These are phyloP conservation scores for Syncephalastrum monosporum DNA, from an alignment of 371 early-diverging fungal genomes.

Conservation along the genomic window DNA sequence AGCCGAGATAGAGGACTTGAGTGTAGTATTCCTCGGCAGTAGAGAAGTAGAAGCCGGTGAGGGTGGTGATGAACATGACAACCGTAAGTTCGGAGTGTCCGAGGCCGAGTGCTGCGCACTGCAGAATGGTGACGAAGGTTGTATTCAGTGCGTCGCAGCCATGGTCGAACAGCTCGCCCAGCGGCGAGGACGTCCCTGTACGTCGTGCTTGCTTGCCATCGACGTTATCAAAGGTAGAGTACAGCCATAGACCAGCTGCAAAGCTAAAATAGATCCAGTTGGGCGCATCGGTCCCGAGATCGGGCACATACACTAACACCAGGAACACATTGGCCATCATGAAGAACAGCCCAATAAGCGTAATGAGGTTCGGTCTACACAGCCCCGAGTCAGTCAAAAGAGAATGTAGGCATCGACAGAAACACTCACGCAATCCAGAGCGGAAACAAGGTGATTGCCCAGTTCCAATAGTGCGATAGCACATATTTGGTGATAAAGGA, in stretches of 20 bases:
- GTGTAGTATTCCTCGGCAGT: constrained; percentile 98
- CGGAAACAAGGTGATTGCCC: constrained; percentile 87
- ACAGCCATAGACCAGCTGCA: constrained; percentile 89
- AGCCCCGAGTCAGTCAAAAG: neutral
- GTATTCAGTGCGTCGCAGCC: constrained; percentile 95
- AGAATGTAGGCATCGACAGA: neutral
- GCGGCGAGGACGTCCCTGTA: constrained; percentile 88
- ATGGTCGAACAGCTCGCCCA: constrained; percentile 96
- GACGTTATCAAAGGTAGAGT: constrained; percentile 96
- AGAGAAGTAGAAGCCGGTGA: constrained; percentile 88
- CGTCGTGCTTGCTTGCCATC: constrained; percentile 99
- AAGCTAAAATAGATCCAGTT: constrained; percentile 88
- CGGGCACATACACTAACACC: constrained; percentile 72
- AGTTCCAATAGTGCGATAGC: constrained; percentile 88
- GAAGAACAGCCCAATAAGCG: constrained; percentile 92
- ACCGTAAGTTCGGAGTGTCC: constrained; percentile 73
- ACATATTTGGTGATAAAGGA: constrained; percentile 85
- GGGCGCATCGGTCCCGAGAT: constrained; percentile 71
- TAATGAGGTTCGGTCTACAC: constrained; percentile 94
- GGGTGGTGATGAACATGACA: constrained; percentile 63
- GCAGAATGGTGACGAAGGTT: constrained; percentile 80
- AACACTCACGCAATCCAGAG: constrained; percentile 87
- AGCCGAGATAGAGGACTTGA: constrained; percentile 87
- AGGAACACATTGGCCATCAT: constrained; percentile 80
- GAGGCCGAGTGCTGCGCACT: constrained; percentile 82